Base-by-base conservation (phyloP, 306 rosid species). In the Clitoria ternatea region DNA sequence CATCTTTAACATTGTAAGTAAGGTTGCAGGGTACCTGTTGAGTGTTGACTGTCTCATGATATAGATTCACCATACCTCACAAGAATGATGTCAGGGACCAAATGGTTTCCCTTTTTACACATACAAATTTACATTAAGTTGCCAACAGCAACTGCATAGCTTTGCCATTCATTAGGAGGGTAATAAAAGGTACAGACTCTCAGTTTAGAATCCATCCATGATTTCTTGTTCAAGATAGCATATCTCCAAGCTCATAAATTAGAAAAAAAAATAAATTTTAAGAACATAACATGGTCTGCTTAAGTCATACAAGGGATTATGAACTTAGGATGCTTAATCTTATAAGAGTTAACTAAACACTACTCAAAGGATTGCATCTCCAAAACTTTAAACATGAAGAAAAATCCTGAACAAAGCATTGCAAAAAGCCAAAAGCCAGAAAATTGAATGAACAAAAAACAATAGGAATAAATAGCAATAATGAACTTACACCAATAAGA, bases 401-500 rank as follows among this genome's bases (percentile, higher is more conserved):
- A 75, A 43, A 75, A 7, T 14, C 20, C 26, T 12, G 37, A 63
- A 52, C n/a, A 4, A 4, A 39, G 19, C 24, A 32, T 36, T 30
- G 29, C 8, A n/a, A 37, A 35, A 69, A 4, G 26, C 15, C 8
- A 30, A 17, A 1, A 17, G 10, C 7, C 20, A 60, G 42, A 36
- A 48, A 73, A 2, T 17, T 18, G 3, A 73, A 10, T 17, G 23
- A 13, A 52, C 2, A 29, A 47, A 71, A 7, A 23, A 7, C 29
- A 23, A 29, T 3, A 1, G 61, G 0, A 18, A 63, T 32, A 22
- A 23, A 43, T 59, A 66, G 40, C 24, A 79, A 2, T 6, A 37
- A 53, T 48, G 26, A 77, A 57, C 93, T 85, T 90, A 87, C 93
- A 27, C 96, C 93, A 61, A 87, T 61, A 53, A 90, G 81, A 84